These are phyloP conservation scores for Wickerhamiella sorbophila DNA, from an alignment of 805 yeast genomes.

Conservation along the genomic window DNA sequence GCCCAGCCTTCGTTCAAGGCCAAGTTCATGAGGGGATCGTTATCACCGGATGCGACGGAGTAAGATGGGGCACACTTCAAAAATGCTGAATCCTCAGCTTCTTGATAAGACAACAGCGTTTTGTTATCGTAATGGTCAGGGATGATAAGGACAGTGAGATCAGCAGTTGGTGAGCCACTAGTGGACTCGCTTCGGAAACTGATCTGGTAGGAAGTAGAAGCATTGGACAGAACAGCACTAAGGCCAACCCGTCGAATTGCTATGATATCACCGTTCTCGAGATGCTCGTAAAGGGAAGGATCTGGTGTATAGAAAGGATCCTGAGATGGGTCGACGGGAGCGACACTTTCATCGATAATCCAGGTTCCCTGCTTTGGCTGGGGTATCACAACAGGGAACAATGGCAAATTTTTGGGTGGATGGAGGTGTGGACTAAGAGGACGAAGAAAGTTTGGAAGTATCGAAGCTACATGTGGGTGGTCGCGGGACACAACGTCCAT, in stretches of 20 bases:
- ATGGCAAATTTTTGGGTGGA: background rate
- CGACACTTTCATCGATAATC: background rate
- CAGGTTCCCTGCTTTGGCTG: background rate
- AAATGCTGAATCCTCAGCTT: slow-evolving; percentile 15
- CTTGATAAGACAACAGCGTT: slow-evolving; percentile 15
- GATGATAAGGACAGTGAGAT: slow-evolving; percentile 20
- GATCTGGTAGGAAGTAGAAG: slow-evolving; percentile 11
- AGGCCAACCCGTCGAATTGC: slow-evolving; percentile 8
- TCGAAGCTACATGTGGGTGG: background rate
- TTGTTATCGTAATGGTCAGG: slow-evolving; percentile 12
- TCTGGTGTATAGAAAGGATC: slow-evolving; percentile 9
- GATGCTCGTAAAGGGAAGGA: background rate
- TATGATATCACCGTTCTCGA: slow-evolving; percentile 5
- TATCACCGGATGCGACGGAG: slow-evolving; percentile 9
- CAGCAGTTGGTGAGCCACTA: slow-evolving; percentile 18
- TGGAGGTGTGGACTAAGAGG: background rate
- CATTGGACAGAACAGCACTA: background rate
- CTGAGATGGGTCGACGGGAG: slow-evolving; percentile 5
- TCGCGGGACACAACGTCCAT: background rate
- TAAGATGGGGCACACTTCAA: slow-evolving; percentile 18
- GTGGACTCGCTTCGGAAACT: slow-evolving; percentile 17
- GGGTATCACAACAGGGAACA: background rate
- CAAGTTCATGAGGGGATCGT: slow-evolving; percentile 10
- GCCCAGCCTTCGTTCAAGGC: slow-evolving; percentile 13
- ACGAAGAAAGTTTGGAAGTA: background rate